Conservation (phyloP, 495 filamentous ascomycete species). For the Aspergillus affinis region DNA sequence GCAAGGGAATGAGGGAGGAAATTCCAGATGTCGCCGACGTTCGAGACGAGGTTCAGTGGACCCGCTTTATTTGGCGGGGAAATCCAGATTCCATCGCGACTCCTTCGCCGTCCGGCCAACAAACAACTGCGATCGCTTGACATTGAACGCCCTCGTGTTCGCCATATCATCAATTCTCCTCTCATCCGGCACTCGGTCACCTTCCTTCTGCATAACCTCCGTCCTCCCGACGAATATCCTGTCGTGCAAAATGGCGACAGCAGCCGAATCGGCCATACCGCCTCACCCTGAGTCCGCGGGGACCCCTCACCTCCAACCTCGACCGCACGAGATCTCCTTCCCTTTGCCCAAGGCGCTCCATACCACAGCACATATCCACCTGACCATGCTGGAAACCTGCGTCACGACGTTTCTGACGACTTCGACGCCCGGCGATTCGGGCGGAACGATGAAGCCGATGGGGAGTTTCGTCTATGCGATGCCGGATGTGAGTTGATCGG, state of each 20-base stretch:
- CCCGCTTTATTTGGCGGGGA: constrained; percentile 26
- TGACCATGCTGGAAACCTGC: constrained; percentile 66
- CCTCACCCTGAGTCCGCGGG: not conserved
- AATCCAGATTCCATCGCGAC: not conserved
- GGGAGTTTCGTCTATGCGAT: constrained; percentile 88
- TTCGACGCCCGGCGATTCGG: constrained; percentile 57
- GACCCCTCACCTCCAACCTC: constrained; percentile 24
- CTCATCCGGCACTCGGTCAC: not conserved
- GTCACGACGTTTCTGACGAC: constrained; percentile 76
- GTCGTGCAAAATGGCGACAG: constrained; percentile 7
- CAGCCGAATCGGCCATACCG: constrained; percentile 7
- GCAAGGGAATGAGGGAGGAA: not conserved
- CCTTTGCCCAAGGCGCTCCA: constrained; percentile 73
- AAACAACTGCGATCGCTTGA: not conserved
- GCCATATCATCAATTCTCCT: not conserved
- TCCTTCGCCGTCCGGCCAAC: not conserved
- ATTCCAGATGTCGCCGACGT: not conserved
- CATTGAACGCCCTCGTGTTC: not conserved
- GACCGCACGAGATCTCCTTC: constrained; percentile 68
- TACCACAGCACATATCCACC: constrained; percentile 75
- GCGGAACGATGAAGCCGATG: constrained; percentile 40
- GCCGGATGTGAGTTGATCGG: constrained; percentile 81
- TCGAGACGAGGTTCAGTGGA: constrained; percentile 5
- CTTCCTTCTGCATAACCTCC: not conserved
- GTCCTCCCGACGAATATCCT: constrained; percentile 13